These are phyloP conservation scores for Coemansia sp. DNA, from an alignment of 192 early-diverging fungal species.

Conservation along the genomic window DNA sequence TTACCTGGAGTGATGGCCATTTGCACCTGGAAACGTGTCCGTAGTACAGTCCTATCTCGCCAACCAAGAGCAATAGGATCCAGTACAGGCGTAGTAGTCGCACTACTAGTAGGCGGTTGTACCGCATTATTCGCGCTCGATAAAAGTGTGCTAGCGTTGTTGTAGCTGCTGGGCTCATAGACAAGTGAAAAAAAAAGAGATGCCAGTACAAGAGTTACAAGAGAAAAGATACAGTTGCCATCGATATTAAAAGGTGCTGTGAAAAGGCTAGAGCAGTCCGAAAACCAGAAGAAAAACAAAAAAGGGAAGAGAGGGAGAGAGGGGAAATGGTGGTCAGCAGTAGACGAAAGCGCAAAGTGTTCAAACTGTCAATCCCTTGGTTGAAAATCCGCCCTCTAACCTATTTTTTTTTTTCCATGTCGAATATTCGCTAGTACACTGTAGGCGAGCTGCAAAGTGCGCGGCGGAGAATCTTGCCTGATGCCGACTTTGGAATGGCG, in stretches of 20 bases:
- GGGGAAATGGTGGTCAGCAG: not conserved
- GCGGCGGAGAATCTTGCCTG: conserved; percentile 81
- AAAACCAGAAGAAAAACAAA: not conserved
- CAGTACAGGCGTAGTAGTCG: conserved; percentile 26
- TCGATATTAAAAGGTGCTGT: not conserved
- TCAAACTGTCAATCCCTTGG: no score
- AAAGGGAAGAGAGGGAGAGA: not conserved
- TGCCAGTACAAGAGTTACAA: not conserved
- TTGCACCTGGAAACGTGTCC: conserved; percentile 26
- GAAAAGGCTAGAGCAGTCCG: not conserved
- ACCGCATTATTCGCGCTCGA: not conserved
- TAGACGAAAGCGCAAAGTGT: no score
- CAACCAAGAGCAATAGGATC: conserved; percentile 22
- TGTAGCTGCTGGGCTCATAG: not conserved
- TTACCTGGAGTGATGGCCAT: conserved; percentile 23
- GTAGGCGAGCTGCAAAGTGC: conserved; percentile 35
- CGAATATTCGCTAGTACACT: not conserved
- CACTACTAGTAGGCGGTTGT: not conserved
- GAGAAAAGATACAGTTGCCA: not conserved
- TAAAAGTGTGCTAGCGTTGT: not conserved
- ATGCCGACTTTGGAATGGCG: conserved; percentile 68
- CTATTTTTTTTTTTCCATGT: not conserved
- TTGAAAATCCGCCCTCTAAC: not conserved
- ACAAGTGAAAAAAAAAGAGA: not conserved
- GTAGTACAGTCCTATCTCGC: conserved; percentile 40